A percentile compares a stretch with the other conserved stretches of the same genome.
Evolutionary conservation across 1,139 yeast genomes (phyloP).

Genomic region (Chernovozyma sophiae-reginae): DNA sequence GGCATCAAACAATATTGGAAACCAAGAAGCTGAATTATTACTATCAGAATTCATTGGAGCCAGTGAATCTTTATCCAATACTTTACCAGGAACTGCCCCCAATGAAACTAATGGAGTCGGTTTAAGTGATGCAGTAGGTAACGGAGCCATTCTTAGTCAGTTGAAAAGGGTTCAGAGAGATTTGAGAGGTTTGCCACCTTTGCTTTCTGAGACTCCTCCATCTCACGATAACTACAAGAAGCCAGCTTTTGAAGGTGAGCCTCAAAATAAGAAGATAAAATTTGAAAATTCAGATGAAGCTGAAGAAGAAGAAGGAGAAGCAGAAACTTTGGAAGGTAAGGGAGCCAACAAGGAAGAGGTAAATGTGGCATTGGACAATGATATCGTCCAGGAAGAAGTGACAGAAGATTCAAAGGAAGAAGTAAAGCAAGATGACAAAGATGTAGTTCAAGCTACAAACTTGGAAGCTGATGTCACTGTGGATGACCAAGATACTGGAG

Average conservation of each 20-base stretch:
- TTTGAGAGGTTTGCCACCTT: constrained; percentile 70
- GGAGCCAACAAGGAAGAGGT: constrained; percentile 16
- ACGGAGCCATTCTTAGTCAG: constrained; percentile 49
- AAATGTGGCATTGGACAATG: constrained; percentile 15
- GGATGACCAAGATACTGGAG: no score
- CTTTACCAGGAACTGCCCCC: constrained; percentile 15
- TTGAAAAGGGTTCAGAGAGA: constrained; percentile 66
- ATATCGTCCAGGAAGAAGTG: constrained; percentile 17
- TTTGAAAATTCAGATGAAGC: constrained; percentile 10
- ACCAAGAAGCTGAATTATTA: constrained; percentile 42
- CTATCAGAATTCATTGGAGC: constrained; percentile 45
- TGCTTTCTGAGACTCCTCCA: constrained; percentile 23
- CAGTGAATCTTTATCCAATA: constrained; percentile 25
- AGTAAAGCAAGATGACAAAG: constrained; percentile 8
- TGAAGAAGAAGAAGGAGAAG: constrained; percentile 13
- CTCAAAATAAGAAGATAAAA: constrained; percentile 11
- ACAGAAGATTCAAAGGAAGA: constrained; percentile 15
- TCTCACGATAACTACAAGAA: constrained; percentile 16
- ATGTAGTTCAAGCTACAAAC: no score
- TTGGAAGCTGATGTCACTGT: no score
- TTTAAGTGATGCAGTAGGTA: constrained; percentile 21
- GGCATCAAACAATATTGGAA: constrained; percentile 23
- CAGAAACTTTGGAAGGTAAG: constrained; percentile 13
- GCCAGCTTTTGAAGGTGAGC: constrained; percentile 20
- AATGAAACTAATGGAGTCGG: constrained; percentile 13